A percentile compares a stretch with the other conserved stretches of the same genome.
Conservation (phyloP, 2,329 filamentous ascomycete genomes). For the Coniochaeta ligniaria region DNA sequence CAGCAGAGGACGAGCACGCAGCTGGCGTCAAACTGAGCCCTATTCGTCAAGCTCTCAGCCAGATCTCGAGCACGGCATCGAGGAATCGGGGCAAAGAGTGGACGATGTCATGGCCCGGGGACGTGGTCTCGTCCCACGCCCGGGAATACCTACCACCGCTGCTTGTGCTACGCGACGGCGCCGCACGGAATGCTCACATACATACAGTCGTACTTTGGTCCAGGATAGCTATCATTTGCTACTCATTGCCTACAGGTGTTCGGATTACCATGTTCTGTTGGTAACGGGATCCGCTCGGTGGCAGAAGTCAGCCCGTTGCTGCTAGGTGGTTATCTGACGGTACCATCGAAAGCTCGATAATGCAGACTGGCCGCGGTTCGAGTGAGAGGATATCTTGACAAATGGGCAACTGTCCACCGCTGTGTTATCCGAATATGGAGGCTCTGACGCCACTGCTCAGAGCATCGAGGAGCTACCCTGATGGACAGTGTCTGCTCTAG, state of each 20-base stretch:
- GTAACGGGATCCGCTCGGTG: not conserved
- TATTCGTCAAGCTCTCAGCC: not conserved
- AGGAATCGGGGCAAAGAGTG: not conserved
- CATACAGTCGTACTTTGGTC: not conserved
- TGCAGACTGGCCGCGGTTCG: not conserved
- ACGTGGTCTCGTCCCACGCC: not conserved
- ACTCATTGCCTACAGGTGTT: not conserved
- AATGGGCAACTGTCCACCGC: not conserved
- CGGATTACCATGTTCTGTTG: not conserved
- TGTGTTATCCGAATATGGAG: not conserved
- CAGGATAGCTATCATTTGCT: not conserved
- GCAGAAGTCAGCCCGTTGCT: not conserved
- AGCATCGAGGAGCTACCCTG: not conserved
- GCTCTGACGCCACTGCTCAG: not conserved
- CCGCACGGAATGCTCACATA: not conserved
- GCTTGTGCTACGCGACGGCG: not conserved
- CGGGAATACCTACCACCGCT: not conserved
- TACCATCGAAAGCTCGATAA: not conserved
- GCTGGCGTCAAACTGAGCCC: not conserved
- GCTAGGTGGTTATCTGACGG: not conserved
- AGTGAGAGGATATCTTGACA: not conserved
- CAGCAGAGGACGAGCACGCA: not conserved
- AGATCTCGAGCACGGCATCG: not conserved
- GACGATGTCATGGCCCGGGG: not conserved
- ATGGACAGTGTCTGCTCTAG: not conserved